Base-by-base conservation (phyloP, 176 grass and related monocot species). In the Ensete glaucum region DNA sequence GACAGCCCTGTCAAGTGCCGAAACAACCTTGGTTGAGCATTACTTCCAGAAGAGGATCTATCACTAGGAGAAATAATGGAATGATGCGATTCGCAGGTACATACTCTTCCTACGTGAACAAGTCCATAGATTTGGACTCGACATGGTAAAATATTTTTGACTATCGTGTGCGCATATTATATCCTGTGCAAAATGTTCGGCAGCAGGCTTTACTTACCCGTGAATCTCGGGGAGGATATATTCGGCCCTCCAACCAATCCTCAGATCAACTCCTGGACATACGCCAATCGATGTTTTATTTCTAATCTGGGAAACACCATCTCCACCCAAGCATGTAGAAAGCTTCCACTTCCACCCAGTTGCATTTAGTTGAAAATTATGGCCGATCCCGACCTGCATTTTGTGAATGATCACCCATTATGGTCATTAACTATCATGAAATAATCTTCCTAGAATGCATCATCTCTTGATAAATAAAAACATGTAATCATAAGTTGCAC, bases 261-360 rank as follows among this genome's bases (percentile, higher is more conserved):
- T 89, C 72, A 98, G 82, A 85, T 98, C 95, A 79, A 98, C 87
- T n/a, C 88, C 95, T 54, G 90, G 90, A 70, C 90, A 93, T 79
- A 98, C 25, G 71, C 84, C 86, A 71, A 98, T 9, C 67, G 82
- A 87, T 56, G 90, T 93, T 82, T 98, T 98, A 64, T 98, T 98
- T 84, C 90, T 87, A 60, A 94, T 91, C 58, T 93, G 82, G 69
- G 95, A 98, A 53, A 98, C 10, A 21, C 95, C 95, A 72, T 94
- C 95, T 85, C 90, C 88, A 51, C 95, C 90, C 50, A 98, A 87
- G 80, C 83, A 87, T 56, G 90, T 93, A 53, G 95, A 91, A 80
- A 91, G 86, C 69, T 94, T 93, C 95, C 95, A 98, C 78, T 94
- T 94, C 95, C 95, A 98, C 50, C 88, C 90, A 53, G 78, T 89